These are phyloP conservation scores for Suhomyces coccinellae DNA, from an alignment of 1,139 yeast species.

Conservation along the genomic window DNA sequence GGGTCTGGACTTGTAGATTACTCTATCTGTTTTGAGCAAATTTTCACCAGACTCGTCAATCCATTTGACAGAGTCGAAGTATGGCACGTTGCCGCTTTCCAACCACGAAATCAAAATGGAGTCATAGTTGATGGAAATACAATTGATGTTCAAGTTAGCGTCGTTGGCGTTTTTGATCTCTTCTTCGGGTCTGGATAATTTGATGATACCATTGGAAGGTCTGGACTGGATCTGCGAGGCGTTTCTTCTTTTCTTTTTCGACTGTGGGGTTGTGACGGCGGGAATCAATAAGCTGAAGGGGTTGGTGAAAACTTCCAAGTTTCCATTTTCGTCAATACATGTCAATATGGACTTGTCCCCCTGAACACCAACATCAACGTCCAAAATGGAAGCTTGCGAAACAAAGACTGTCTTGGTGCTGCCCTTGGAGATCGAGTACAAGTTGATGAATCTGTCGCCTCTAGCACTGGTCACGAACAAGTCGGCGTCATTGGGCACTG, in stretches of 20 bases:
- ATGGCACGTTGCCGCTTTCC: constrained; percentile 66
- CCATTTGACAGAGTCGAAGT: constrained; percentile 64
- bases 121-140: constrained; percentile 40
- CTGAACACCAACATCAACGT: constrained; percentile 39
- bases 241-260: constrained; percentile 38
- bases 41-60: constrained; percentile 33
- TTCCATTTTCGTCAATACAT: constrained; percentile 68
- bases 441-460: constrained; percentile 77
- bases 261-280: constrained; percentile 20
- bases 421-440: constrained; percentile 52
- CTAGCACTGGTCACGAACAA: constrained; percentile 66
- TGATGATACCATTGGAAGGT: constrained; percentile 45
- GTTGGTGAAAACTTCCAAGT: constrained; percentile 61
- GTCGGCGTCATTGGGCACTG: constrained; percentile 37
- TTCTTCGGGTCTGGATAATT: constrained; percentile 44
- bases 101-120: constrained; percentile 62
- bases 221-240: constrained; percentile 44
- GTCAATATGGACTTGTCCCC: constrained; percentile 46
- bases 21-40: constrained; percentile 25
- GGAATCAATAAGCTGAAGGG: constrained; percentile 38
- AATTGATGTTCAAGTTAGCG: constrained; percentile 41
- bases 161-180: constrained; percentile 37
- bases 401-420: constrained; percentile 58
- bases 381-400: constrained; percentile 58
- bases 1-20: constrained; percentile 43